Percentiles rank a stretch among this genome's conserved stretches.
Conservation (phyloP, 805 yeast genomes). For the Candida oleophila region DNA sequence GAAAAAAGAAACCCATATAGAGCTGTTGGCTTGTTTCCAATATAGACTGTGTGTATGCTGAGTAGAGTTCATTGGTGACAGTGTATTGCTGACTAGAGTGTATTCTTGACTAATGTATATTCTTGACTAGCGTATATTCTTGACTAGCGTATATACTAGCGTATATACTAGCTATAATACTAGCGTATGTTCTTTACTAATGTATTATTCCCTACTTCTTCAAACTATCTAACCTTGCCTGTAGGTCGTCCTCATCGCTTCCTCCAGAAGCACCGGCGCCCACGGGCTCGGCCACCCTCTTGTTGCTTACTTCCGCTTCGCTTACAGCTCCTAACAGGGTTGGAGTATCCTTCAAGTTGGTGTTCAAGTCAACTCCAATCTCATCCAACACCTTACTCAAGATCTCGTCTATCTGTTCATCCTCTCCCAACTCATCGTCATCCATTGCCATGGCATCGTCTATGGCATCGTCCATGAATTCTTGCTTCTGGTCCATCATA, state of each 20-base stretch:
- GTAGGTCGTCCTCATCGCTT: slow-evolving; percentile 75
- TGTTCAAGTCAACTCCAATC: slow-evolving; percentile 82
- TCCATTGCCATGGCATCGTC: slow-evolving; percentile 96
- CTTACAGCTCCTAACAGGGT: slow-evolving; percentile 30
- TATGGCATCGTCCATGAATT: slow-evolving; percentile 97
- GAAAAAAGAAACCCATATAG: no score
- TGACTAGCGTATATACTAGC: no score
- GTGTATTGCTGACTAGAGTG: no score
- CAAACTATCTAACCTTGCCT: slow-evolving; percentile 82
- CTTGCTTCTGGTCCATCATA: slow-evolving; percentile 97
- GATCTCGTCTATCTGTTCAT: slow-evolving; percentile 87
- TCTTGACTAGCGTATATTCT: no score
- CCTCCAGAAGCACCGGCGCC: slow-evolving; percentile 19
- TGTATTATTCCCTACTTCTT: slow-evolving; percentile 50
- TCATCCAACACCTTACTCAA: slow-evolving; percentile 92
- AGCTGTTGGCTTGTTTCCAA: no score
- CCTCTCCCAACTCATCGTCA: slow-evolving; percentile 67
- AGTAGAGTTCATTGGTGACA: no score
- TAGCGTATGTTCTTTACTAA: no score
- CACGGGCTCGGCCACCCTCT: slow-evolving; percentile 53
- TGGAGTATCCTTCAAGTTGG: slow-evolving; percentile 48
- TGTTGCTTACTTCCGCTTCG: slow-evolving; percentile 9
- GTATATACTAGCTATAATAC: no score
- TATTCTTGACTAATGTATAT: no score
- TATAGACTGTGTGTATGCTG: no score